Percentiles rank a stretch among this genome's conserved stretches.
Conservation (phyloP, 305 asterid genomes). For the Solanum hybrid region DNA sequence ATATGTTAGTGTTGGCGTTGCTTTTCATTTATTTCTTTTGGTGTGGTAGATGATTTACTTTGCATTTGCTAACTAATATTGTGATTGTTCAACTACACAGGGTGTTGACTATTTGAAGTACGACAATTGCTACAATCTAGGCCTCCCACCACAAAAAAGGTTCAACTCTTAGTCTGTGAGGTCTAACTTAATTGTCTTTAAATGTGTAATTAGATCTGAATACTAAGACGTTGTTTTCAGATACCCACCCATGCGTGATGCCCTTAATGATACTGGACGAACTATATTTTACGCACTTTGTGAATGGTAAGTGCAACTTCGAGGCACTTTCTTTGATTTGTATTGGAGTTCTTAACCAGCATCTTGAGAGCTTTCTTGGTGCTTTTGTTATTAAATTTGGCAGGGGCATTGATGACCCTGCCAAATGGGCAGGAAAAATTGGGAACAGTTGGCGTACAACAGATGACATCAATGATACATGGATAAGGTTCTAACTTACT, state of each 20-base stretch:
- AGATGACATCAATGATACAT: conserved; percentile 83
- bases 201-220: not conserved
- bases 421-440: conserved; percentile 78
- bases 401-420: conserved; percentile 95
- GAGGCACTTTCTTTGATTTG: not conserved
- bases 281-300: conserved; percentile 80
- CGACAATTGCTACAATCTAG: conserved; percentile 95
- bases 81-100: conserved; percentile 23
- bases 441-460: conserved; percentile 99
- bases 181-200: not conserved
- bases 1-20: not conserved
- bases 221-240: conserved; percentile 28
- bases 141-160: conserved; percentile 78
- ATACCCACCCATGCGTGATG: conserved; percentile 97
- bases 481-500: conserved; percentile 65
- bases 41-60: not conserved
- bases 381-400: conserved; percentile 10
- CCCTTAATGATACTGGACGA: conserved; percentile 82
- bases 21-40: conserved; percentile 1
- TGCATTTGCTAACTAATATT: not conserved
- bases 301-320: conserved; percentile 54
- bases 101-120: conserved; percentile 91
- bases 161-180: conserved; percentile 6
- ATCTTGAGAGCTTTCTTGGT: conserved; percentile 5
- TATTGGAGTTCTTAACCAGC: not conserved